These are phyloP conservation scores for Aureobasidium uvarum DNA, from an alignment of 2,329 filamentous ascomycete genomes.

Conservation along the genomic window DNA sequence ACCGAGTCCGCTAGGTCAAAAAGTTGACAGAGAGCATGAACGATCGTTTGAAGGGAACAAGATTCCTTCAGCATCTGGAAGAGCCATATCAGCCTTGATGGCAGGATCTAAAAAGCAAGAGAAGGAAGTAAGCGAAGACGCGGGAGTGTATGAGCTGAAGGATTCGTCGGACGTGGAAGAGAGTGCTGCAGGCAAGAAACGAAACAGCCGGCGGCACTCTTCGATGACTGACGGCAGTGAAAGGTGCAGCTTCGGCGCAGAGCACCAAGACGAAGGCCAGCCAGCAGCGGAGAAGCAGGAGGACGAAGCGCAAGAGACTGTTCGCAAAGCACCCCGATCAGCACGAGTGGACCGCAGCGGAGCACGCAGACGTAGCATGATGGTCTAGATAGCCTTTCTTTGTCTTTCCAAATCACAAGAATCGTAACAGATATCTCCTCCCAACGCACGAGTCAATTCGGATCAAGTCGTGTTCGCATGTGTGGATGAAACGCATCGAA, in stretches of 20 bases:
- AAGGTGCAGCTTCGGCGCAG: slow-evolving; percentile 12
- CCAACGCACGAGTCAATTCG: background rate
- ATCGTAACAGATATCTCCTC: background rate
- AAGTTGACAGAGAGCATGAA: slow-evolving; percentile 25
- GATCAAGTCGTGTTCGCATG: background rate
- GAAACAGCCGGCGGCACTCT: slow-evolving; percentile 27
- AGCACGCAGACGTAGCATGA: slow-evolving; percentile 38
- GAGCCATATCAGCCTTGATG: slow-evolving; percentile 29
- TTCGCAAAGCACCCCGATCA: slow-evolving; percentile 35
- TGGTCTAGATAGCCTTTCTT: slow-evolving; percentile 29
- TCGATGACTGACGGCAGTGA: slow-evolving; percentile 10
- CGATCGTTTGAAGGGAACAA: slow-evolving; percentile 5
- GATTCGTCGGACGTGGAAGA: slow-evolving; percentile 32
- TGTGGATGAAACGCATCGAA: background rate
- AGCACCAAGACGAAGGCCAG: background rate
- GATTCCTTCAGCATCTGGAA: slow-evolving; percentile 4
- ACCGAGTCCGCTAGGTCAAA: slow-evolving; percentile 31
- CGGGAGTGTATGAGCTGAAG: slow-evolving; percentile 39
- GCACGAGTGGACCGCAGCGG: slow-evolving; percentile 34
- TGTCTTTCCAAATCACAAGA: background rate
- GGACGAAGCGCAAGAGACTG: slow-evolving; percentile 30
- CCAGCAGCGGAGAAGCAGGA: slow-evolving; percentile 11
- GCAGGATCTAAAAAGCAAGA: slow-evolving; percentile 19
- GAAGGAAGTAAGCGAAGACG: slow-evolving; percentile 29
- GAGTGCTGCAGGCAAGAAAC: background rate